These are phyloP conservation scores for Daldinia eschscholtzii DNA, from an alignment of 2,329 filamentous ascomycete genomes.

Conservation along the genomic window DNA sequence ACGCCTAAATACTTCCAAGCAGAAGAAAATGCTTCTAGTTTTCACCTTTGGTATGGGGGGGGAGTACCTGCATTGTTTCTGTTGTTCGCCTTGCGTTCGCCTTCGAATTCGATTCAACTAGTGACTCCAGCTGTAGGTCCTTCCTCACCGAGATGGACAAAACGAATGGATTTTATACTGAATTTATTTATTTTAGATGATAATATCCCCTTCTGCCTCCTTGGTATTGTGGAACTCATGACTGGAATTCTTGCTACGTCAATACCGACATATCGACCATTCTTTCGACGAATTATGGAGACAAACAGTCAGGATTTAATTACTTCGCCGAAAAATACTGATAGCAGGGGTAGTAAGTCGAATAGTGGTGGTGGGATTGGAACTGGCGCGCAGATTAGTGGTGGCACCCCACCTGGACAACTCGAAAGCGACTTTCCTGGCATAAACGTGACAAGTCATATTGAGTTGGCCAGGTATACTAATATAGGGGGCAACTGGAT, in stretches of 20 bases:
- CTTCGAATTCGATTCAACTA: conserved; percentile 7
- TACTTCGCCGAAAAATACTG: background rate
- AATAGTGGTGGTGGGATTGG: background rate
- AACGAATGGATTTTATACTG: too few species aligned
- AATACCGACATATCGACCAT: conserved; percentile 16
- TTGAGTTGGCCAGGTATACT: conserved; percentile 6
- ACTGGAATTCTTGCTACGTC: conserved; percentile 14
- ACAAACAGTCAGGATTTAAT: background rate
- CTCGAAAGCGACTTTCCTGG: background rate
- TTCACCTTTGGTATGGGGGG: conserved; percentile 21
- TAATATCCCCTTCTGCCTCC: conserved; percentile 3
- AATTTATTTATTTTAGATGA: background rate
- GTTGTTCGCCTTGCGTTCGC: conserved; percentile 22
- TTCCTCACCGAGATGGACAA: too few species aligned
- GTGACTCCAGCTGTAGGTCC: conserved; percentile 24
- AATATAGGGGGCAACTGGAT: conserved; percentile 7
- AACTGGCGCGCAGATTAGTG: too few species aligned
- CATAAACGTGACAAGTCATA: conserved; percentile 1
- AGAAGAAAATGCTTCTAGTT: conserved; percentile 19
- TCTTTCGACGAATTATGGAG: conserved; percentile 3
- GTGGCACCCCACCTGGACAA: background rate
- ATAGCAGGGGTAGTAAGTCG: background rate
- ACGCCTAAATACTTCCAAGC: background rate
- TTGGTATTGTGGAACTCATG: conserved; percentile 14
- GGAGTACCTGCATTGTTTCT: conserved; percentile 28